These are phyloP conservation scores for Berberis vulgaris DNA, from an alignment of 164 flowering plant genomes.

Conservation along the genomic window DNA sequence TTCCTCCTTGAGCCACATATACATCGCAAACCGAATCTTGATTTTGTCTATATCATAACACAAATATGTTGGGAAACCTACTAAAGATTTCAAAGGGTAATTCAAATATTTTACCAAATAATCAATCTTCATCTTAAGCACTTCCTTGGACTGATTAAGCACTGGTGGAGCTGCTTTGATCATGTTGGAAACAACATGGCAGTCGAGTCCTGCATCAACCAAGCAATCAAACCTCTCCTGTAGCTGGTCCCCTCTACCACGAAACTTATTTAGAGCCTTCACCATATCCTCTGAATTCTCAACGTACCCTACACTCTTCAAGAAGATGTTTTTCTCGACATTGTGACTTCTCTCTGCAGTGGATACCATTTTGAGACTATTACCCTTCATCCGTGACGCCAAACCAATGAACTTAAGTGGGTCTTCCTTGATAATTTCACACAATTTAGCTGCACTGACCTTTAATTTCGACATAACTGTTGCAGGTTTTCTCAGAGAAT, in stretches of 20 bases:
- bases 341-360: slow-evolving; percentile 17
- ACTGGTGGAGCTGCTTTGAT: slow-evolving; percentile 46
- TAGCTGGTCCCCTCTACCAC: slow-evolving; percentile 58
- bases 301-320: slow-evolving; percentile 41
- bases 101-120: slow-evolving; percentile 46
- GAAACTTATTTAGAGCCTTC: slow-evolving; percentile 38
- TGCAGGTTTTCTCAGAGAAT: slow-evolving; percentile 31
- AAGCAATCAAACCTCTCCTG: slow-evolving; percentile 69
- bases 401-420: slow-evolving; percentile 39
- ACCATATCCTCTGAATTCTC: slow-evolving; percentile 47
- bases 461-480: slow-evolving; percentile 28
- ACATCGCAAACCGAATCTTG: slow-evolving; percentile 45
- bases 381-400: slow-evolving; percentile 23
- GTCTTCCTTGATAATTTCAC: slow-evolving; percentile 39
- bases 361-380: slow-evolving; percentile 4
- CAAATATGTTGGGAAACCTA: slow-evolving; percentile 41
- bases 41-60: slow-evolving; percentile 32
- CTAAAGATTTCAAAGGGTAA: slow-evolving; percentile 39
- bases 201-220: slow-evolving; percentile 51
- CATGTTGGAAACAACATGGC: slow-evolving; percentile 40
- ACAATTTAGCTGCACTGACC: slow-evolving; percentile 30
- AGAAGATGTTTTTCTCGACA: slow-evolving; percentile 36
- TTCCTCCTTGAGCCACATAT: slow-evolving; percentile 52
- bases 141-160: slow-evolving; percentile 40
- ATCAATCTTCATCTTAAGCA: slow-evolving; percentile 43